Conservation (phyloP, 2,329 filamentous ascomycete genomes). For the Penicillium sp. region DNA sequence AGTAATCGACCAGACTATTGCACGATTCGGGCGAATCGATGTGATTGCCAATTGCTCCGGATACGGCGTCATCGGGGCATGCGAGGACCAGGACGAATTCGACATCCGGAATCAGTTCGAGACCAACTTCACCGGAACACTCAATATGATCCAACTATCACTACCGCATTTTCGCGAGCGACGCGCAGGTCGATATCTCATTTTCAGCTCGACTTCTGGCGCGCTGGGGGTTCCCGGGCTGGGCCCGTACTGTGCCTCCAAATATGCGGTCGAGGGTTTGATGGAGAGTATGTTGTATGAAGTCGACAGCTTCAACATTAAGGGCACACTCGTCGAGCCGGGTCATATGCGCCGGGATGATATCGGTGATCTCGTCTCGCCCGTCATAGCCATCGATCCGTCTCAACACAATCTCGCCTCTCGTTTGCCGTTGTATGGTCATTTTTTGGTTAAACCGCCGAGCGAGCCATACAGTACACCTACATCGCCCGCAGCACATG, state of each 20-base stretch:
- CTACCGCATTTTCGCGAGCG: constrained; percentile 81
- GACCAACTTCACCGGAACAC: constrained; percentile 92
- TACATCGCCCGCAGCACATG: constrained; percentile 79
- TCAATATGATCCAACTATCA: constrained; percentile 86
- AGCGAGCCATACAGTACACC: constrained; percentile 73
- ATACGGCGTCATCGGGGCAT: constrained; percentile 90
- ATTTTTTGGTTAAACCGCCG: constrained; percentile 83
- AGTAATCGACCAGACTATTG: constrained; percentile 64
- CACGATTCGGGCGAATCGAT: constrained; percentile 74
- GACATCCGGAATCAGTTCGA: constrained; percentile 95
- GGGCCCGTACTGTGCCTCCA: constrained; percentile 92
- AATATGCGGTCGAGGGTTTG: constrained; percentile 91
- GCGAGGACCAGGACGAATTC: constrained; percentile 93
- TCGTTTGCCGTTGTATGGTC: constrained; percentile 74
- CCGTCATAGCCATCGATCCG: constrained; percentile 19
- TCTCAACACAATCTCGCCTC: constrained; percentile 32
- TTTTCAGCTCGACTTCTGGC: constrained; percentile 89
- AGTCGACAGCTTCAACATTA: constrained; percentile 84
- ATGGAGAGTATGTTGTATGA: constrained; percentile 98
- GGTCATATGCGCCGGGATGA: constrained; percentile 85
- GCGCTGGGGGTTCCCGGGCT: constrained; percentile 89
- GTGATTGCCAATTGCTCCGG: constrained; percentile 90
- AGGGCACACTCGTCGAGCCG: constrained; percentile 86
- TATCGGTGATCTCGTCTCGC: constrained; percentile 30
- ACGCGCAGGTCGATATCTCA: constrained; percentile 73